A percentile compares a stretch with the other conserved stretches of the same genome.
phyloP scores from a whole-genome alignment of 2,329 filamentous ascomycete species.

The Penicillium sp. region DNA sequence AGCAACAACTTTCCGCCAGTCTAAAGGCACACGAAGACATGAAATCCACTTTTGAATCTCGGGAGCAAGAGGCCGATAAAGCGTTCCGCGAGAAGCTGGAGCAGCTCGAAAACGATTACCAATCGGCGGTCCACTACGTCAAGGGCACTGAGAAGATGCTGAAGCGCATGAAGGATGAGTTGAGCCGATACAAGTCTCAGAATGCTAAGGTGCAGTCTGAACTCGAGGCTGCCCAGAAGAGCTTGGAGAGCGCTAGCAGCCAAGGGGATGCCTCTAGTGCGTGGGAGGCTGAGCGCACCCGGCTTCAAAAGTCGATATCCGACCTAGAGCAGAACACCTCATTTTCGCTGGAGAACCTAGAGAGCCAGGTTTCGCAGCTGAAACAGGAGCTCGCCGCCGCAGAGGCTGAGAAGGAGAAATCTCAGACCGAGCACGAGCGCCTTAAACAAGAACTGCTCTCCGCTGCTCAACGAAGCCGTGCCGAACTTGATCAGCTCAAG shows the following conservation, averaged over 20 bases:
- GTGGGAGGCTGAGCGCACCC: slow-evolving; percentile 73
- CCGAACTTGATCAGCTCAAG: slow-evolving; percentile 77
- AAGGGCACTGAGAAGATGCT: slow-evolving; percentile 99
- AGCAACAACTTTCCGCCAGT: slow-evolving; percentile 78
- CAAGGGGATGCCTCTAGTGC: slow-evolving; percentile 51
- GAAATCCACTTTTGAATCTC: slow-evolving; percentile 71
- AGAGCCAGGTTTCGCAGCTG: slow-evolving; percentile 67
- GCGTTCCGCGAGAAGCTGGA: slow-evolving; percentile 89
- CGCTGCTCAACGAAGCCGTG: slow-evolving; percentile 55
- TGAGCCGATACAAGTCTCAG: slow-evolving; percentile 85
- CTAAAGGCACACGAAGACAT: slow-evolving; percentile 82
- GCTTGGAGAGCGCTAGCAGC: slow-evolving; percentile 40
- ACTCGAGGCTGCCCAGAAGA: slow-evolving; percentile 65
- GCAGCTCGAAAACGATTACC: slow-evolving; percentile 94
- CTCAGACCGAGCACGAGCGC: slow-evolving; percentile 57
- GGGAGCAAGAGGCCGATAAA: slow-evolving; percentile 82
- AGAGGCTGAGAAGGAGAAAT: slow-evolving; percentile 66
- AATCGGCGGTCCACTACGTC: slow-evolving; percentile 96
- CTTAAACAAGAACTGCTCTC: slow-evolving; percentile 57
- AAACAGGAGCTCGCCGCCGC: slow-evolving; percentile 66
- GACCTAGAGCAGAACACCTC: slow-evolving; percentile 68
- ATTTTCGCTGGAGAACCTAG: slow-evolving; percentile 64
- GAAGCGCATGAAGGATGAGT: slow-evolving; percentile 95
- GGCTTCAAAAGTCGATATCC: slow-evolving; percentile 67
- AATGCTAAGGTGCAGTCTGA: slow-evolving; percentile 81